A percentile compares a stretch with the other conserved stretches of the same genome.
phyloP scores from a whole-genome alignment of 2,329 filamentous ascomycete genomes.

The Alternaria consortialis region DNA sequence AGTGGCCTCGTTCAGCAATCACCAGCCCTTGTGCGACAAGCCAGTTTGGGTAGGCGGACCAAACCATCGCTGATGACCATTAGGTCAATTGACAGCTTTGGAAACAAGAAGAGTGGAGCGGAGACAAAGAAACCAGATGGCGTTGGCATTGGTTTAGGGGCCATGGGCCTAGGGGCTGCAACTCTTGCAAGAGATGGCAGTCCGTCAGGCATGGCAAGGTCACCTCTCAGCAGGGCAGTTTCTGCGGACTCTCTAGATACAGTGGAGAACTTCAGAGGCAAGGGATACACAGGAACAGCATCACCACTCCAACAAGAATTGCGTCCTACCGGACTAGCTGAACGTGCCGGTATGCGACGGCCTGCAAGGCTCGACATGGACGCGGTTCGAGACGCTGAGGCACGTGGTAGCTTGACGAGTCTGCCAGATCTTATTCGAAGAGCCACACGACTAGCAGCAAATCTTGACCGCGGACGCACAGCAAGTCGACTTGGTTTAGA shows the following conservation, averaged over 20 bases:
- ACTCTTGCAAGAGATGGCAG: constrained; percentile 35
- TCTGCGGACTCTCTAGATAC: constrained; percentile 49
- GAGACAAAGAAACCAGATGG: constrained; percentile 32
- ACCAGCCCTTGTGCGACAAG: constrained; percentile 52
- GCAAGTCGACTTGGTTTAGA: constrained; percentile 66
- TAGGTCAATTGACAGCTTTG: constrained; percentile 53
- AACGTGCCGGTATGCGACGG: constrained; percentile 54
- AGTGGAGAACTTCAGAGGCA: constrained; percentile 29
- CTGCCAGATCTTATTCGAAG: constrained; percentile 88
- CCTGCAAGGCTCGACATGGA: constrained; percentile 84
- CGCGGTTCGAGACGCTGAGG: constrained; percentile 80
- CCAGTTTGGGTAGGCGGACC: constrained; percentile 58
- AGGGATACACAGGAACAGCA: constrained; percentile 29
- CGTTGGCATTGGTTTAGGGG: constrained; percentile 24
- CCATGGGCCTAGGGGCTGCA: constrained; percentile 37
- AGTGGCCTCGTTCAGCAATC: constrained; percentile 50
- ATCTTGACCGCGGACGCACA: constrained; percentile 83
- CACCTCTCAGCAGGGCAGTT: constrained; percentile 41
- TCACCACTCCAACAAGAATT: constrained; percentile 37
- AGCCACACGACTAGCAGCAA: constrained; percentile 84
- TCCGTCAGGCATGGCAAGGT: constrained; percentile 31
- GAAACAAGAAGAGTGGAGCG: constrained; percentile 29
- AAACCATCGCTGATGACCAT: constrained; percentile 60
- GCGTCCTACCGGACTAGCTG: constrained; percentile 47
- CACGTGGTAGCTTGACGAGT: constrained; percentile 88